A percentile compares a stretch with the other conserved stretches of the same genome.
Conservation (phyloP, 306 rosid species). For the Castanea sativa region DNA sequence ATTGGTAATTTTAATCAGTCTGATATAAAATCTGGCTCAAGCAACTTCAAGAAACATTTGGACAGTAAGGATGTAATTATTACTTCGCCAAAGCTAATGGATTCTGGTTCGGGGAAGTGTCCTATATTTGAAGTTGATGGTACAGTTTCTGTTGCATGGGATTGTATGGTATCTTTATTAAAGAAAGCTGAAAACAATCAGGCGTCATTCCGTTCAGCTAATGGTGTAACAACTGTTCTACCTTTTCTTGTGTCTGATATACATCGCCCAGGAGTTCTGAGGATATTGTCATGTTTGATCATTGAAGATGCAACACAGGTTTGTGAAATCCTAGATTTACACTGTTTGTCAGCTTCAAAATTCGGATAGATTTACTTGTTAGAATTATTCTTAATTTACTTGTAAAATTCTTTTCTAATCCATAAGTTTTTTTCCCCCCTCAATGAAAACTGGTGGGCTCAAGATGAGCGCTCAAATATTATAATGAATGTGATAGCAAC, state of each 20-base stretch:
- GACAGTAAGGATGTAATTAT: conserved; percentile 78
- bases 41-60: conserved; percentile 73
- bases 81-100: conserved; percentile 76
- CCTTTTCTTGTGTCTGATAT: conserved; percentile 82
- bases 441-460: background rate
- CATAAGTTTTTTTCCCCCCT: background rate
- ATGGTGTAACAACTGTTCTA: conserved; percentile 71
- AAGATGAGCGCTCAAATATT: background rate
- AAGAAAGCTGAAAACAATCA: conserved; percentile 95
- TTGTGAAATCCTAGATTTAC: conserved; percentile 15
- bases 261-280: conserved; percentile 88
- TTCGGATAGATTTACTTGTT: background rate
- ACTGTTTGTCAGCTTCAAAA: background rate
- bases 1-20: conserved; percentile 41
- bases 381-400: background rate
- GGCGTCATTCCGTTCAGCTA: conserved; percentile 77
- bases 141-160: conserved; percentile 90
- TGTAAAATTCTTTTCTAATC: background rate
- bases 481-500: background rate
- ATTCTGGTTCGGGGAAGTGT: conserved; percentile 77
- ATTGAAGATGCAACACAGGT: conserved; percentile 94
- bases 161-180: conserved; percentile 83
- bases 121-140: conserved; percentile 83
- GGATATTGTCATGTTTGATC: conserved; percentile 82
- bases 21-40: conserved; percentile 64